These are phyloP conservation scores for Musa itinerans DNA, from an alignment of 176 grass and related monocot genomes.

Conservation along the genomic window DNA sequence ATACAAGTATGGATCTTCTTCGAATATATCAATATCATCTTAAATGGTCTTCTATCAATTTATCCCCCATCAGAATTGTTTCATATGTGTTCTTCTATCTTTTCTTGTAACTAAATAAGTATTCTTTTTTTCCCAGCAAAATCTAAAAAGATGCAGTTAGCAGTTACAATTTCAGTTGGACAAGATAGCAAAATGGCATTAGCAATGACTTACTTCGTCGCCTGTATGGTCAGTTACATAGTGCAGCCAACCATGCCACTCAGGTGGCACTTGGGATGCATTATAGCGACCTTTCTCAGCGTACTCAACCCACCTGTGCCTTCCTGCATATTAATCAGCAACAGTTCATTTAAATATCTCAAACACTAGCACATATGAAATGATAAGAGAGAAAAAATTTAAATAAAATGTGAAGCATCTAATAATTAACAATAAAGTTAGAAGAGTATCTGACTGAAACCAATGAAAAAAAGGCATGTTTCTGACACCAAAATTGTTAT, in stretches of 20 bases:
- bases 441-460: no score
- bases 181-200: not conserved
- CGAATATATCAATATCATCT: not conserved
- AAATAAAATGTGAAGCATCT: not conserved
- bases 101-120: no score
- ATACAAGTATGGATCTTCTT: no score
- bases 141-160: no score
- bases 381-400: not conserved
- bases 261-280: conserved; percentile 85
- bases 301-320: conserved; percentile 91
- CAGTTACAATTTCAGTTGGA: no score
- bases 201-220: conserved; percentile 42
- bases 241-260: conserved; percentile 97
- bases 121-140: no score
- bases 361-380: not conserved
- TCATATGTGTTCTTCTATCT: no score
- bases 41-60: no score
- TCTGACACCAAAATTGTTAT: no score
- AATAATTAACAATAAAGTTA: not conserved
- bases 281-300: conserved; percentile 73
- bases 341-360: conserved; percentile 9
- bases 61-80: no score
- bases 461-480: no score
- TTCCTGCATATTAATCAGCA: conserved; percentile 30
- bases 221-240: conserved; percentile 72